Evolutionary conservation across 1,284 basidiomycete genomes (phyloP).

Genomic region (Dichomitus squalens): DNA sequence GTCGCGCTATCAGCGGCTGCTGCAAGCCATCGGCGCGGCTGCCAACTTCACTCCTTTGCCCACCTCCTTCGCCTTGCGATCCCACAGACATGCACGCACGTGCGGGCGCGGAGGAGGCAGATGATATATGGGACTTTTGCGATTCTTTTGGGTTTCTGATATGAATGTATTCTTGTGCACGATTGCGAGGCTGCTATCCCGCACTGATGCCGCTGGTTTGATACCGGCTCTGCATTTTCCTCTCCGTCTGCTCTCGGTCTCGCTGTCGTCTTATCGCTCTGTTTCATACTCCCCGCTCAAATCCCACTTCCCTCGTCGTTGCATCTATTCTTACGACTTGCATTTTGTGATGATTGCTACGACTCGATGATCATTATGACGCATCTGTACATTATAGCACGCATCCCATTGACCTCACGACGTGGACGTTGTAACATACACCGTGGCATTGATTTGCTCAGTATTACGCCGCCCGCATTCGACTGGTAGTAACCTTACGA

Average conservation of each 20-base stretch:
- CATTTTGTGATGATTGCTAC: constrained; percentile 23
- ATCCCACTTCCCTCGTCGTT: not conserved
- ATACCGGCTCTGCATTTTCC: constrained; percentile 10
- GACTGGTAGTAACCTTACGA: constrained; percentile 10
- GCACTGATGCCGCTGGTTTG: constrained; percentile 15
- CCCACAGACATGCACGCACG: not conserved
- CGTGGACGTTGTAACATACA: constrained; percentile 29
- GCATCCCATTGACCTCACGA: constrained; percentile 10
- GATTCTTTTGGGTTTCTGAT: constrained; percentile 15
- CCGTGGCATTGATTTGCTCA: constrained; percentile 12
- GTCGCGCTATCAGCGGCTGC: not conserved
- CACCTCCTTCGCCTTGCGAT: not conserved
- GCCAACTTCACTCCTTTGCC: not conserved
- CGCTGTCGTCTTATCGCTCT: constrained; percentile 18
- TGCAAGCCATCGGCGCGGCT: not conserved
- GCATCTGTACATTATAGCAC: constrained; percentile 25
- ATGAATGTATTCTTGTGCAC: constrained; percentile 12
- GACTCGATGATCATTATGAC: constrained; percentile 25
- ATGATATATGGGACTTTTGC: constrained; percentile 12
- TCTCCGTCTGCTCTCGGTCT: constrained; percentile 11
- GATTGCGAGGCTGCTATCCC: constrained; percentile 7
- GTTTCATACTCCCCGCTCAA: not conserved
- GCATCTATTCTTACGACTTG: constrained; percentile 6
- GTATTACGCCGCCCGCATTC: constrained; percentile 19
- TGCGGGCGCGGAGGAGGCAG: not conserved